These are phyloP conservation scores for Extremus antarcticus DNA, from an alignment of 495 filamentous ascomycete genomes.

Conservation along the genomic window DNA sequence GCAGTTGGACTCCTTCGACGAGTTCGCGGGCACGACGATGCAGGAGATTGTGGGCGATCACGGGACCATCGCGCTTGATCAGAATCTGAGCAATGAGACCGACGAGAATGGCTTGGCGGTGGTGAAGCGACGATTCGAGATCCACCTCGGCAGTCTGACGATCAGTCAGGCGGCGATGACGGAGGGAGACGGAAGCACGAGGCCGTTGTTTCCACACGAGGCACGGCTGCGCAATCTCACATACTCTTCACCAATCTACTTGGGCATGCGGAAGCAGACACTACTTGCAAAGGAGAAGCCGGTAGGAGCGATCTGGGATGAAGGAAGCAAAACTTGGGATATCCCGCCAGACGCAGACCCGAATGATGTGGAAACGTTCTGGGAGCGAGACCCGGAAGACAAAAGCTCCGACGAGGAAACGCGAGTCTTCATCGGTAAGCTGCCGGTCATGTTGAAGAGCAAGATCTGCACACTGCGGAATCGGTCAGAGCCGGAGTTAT, in stretches of 20 bases:
- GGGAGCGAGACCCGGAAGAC: slow-evolving; percentile 39
- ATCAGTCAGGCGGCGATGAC: slow-evolving; percentile 79
- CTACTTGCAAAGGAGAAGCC: slow-evolving; percentile 69
- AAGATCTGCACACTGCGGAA: slow-evolving; percentile 81
- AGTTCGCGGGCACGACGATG: slow-evolving; percentile 86
- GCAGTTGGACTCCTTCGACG: slow-evolving; percentile 96
- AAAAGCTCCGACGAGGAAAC: slow-evolving; percentile 32
- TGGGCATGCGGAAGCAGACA: slow-evolving; percentile 68
- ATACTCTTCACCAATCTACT: slow-evolving; percentile 82
- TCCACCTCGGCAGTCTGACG: slow-evolving; percentile 77
- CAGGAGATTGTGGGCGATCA: slow-evolving; percentile 87
- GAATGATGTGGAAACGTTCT: slow-evolving; percentile 38
- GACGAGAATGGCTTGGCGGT: slow-evolving; percentile 52
- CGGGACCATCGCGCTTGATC: slow-evolving; percentile 75
- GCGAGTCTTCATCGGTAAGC: slow-evolving; percentile 76
- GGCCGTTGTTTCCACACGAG: slow-evolving; percentile 76
- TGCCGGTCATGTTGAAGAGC: slow-evolving; percentile 96
- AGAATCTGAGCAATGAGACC: slow-evolving; percentile 63
- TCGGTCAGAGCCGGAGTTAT: slow-evolving; percentile 68
- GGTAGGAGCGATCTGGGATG: slow-evolving; percentile 41
- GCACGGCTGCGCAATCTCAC: slow-evolving; percentile 90
- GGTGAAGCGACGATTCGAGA: slow-evolving; percentile 77
- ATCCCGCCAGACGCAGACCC: slow-evolving; percentile 29
- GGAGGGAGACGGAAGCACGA: slow-evolving; percentile 80
- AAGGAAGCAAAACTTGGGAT: slow-evolving; percentile 23